Evolutionary conservation across 2,329 filamentous ascomycete species (phyloP).

Genomic region (Thielaviopsis euricoi): DNA sequence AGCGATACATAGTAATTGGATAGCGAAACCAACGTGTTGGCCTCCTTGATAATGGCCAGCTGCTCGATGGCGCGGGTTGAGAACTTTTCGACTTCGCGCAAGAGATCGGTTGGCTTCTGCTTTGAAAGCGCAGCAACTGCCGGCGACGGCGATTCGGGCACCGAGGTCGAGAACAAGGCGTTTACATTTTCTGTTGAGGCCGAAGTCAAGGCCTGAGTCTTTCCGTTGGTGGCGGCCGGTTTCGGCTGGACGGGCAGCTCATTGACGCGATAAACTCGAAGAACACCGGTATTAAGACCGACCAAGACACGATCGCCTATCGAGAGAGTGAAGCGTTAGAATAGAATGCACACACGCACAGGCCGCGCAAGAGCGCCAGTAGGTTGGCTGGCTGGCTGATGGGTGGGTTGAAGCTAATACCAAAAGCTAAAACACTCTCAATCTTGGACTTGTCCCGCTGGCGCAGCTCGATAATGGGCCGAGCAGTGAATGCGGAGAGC

Average conservation of each 20-base stretch:
- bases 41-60: constrained; percentile 89
- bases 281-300: constrained; percentile 72
- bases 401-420: constrained; percentile 26
- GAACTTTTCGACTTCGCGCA: constrained; percentile 90
- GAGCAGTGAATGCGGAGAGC: constrained; percentile 95
- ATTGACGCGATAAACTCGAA: constrained; percentile 86
- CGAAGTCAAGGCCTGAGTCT: background rate
- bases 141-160: background rate
- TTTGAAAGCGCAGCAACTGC: constrained; percentile 14
- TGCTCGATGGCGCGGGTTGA: constrained; percentile 81
- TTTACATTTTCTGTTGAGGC: background rate
- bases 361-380: too few relatives aligned
- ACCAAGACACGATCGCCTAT: constrained; percentile 78
- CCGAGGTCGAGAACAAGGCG: constrained; percentile 12
- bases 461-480: constrained; percentile 92
- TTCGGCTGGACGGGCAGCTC: constrained; percentile 28
- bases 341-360: too few relatives aligned
- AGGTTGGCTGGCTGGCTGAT: constrained; percentile 6
- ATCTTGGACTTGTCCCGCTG: constrained; percentile 92
- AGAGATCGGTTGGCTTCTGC: constrained; percentile 55
- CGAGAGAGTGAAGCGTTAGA: background rate
- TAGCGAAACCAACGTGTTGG: constrained; percentile 75
- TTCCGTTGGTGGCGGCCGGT: constrained; percentile 15
- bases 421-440: constrained; percentile 85
- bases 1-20: constrained; percentile 82